Percentiles rank a stretch among this genome's conserved stretches.
Evolutionary conservation across 192 early-diverging fungal species (phyloP).

Genomic region (Podochytrium sp.): DNA sequence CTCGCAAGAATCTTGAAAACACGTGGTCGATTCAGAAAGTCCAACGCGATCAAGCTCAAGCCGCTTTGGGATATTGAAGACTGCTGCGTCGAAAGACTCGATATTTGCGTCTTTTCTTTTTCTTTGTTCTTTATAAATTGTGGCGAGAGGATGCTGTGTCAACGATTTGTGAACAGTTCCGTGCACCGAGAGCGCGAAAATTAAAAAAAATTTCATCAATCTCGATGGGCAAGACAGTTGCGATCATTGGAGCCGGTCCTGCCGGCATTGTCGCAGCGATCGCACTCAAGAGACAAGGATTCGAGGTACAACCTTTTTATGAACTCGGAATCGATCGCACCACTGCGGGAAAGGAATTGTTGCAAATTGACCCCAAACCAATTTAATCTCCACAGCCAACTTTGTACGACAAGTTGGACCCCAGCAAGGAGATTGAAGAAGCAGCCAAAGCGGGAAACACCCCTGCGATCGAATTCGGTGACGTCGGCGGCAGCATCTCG

Average conservation of each 20-base stretch:
- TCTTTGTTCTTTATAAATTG: neutral
- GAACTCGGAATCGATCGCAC: no score
- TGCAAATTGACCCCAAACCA: no score
- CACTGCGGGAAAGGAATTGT: no score
- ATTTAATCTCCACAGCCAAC: no score
- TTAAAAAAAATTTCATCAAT: no score
- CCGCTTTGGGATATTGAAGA: conserved; percentile 4
- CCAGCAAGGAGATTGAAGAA: neutral
- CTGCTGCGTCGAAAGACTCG: neutral
- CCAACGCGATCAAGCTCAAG: conserved; percentile 12
- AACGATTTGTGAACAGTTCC: neutral
- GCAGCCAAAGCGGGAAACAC: neutral
- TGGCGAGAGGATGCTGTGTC: neutral
- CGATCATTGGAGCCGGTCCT: no score
- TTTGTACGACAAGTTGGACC: neutral
- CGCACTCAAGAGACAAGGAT: no score
- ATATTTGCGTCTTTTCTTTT: neutral
- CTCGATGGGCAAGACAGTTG: no score
- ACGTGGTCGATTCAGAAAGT: conserved; percentile 33
- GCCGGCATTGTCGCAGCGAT: no score
- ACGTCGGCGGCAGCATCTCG: neutral
- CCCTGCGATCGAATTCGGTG: neutral
- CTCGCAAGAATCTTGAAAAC: conserved; percentile 29
- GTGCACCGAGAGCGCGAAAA: no score
- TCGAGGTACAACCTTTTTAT: no score